Conservation (phyloP, 108 stramenopile genomes). For the Conticribra guillardii region DNA sequence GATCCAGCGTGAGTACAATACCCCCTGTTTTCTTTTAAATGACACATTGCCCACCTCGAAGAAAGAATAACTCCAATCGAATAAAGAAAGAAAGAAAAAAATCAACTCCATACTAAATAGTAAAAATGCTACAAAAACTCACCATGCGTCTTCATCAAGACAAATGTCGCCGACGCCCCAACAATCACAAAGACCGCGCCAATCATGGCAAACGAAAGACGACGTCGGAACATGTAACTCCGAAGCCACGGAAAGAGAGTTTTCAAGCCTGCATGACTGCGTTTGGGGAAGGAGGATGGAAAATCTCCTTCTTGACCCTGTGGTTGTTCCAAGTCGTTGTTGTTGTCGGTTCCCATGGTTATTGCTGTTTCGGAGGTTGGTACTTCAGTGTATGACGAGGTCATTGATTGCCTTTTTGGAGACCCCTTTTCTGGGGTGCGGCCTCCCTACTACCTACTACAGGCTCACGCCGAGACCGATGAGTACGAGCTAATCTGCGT, state of each 20-base stretch:
- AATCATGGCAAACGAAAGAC: conserved; percentile 8
- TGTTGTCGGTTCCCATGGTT: conserved; percentile 19
- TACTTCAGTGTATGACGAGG: no score
- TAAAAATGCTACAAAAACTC: not conserved
- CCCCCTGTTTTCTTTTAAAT: no score
- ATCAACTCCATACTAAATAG: no score
- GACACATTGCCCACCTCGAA: no score
- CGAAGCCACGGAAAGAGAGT: conserved; percentile 24
- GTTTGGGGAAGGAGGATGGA: conserved; percentile 23
- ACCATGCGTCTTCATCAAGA: conserved; percentile 9
- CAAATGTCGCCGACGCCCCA: conserved; percentile 10
- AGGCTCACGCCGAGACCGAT: no score
- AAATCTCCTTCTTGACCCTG: conserved; percentile 2
- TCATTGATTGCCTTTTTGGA: no score
- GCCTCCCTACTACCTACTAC: no score
- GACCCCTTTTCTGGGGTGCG: no score
- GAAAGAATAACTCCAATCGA: no score
- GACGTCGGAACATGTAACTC: conserved; percentile 28
- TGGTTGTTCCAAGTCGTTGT: conserved; percentile 3
- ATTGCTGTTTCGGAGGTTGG: no score
- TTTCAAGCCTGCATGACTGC: conserved; percentile 5
- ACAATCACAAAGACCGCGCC: conserved; percentile 11
- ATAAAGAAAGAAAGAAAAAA: not conserved
- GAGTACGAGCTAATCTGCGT: no score
- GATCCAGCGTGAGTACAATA: no score